Percentiles rank a stretch among this genome's conserved stretches.
Evolutionary conservation across 768 basidiomycete species (phyloP).

Genomic region (Cytidiella melzeri): DNA sequence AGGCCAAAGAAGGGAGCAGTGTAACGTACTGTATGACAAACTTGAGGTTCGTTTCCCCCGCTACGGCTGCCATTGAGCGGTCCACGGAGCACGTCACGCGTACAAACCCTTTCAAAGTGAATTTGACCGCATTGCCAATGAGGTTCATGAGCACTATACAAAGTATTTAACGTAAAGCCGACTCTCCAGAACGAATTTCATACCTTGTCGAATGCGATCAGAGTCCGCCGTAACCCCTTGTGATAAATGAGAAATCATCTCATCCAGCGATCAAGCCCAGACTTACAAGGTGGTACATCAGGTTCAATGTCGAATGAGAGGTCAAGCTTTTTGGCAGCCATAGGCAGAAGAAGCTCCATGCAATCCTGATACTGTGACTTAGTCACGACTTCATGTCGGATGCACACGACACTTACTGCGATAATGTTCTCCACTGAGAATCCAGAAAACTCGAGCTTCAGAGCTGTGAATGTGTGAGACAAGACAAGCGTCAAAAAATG

Average conservation of each 20-base stretch:
- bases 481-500: background rate
- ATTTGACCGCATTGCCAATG: conserved; percentile 74
- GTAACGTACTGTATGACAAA: conserved; percentile 54
- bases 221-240: conserved; percentile 69
- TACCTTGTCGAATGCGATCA: conserved; percentile 68
- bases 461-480: conserved; percentile 33
- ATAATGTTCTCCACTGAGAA: conserved; percentile 68
- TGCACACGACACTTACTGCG: conserved; percentile 46
- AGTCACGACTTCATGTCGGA: too few species aligned
- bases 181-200: too few species aligned
- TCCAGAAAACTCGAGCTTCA: conserved; percentile 63
- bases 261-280: too few species aligned
- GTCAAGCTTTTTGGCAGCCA: conserved; percentile 71
- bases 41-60: conserved; percentile 47
- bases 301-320: conserved; percentile 66
- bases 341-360: conserved; percentile 68
- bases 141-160: conserved; percentile 64
- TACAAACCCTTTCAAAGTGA: conserved; percentile 59
- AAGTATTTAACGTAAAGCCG: too few species aligned
- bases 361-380: too few species aligned
- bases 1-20: background rate
- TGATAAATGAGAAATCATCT: conserved; percentile 1
- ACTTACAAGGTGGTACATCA: conserved; percentile 58
- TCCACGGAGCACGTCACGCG: conserved; percentile 57
- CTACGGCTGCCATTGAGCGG: conserved; percentile 23